Base-by-base conservation (phyloP, 2,329 filamentous ascomycete species). In the Helicocarpus griseus region DNA sequence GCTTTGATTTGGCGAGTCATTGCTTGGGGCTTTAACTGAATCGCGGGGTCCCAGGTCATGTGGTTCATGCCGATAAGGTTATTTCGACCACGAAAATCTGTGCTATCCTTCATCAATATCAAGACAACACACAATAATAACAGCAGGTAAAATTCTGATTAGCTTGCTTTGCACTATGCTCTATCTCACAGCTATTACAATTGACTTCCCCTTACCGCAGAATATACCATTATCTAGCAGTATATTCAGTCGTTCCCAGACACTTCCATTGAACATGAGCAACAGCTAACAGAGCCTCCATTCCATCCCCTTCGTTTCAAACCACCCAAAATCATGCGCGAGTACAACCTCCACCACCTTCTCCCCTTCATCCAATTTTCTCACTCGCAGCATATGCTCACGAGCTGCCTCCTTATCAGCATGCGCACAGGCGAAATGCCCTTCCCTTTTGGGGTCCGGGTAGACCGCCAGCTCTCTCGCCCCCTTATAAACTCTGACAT, bases 281-380 rank as follows among this genome's bases (percentile, higher is more conserved):
- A n/a, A n/a, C n/a, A n/a, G n/a, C n/a, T n/a, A n/a, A n/a, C n/a
- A n/a, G n/a, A 21, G 21, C 40, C 26, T 43, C 40, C 40, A 43
- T 24, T 8, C 21, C 7, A 2, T 11, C 39, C 47, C 43, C 39
- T 45, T 29, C 33, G 14, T 21, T 17, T 53, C 28, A 29, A 45
- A 28, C 51, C 46, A 53, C 29, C 24, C 46, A 22, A 29, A 22
- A 47, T 53, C 51, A 31, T 49, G 51, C 14, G 51, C 40, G 24
- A 50, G 41, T 38, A 50, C 31, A 44, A 53, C 31, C 31, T 50
- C 51, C 17, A 53, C 51, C 31, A 21, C 22, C 24, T 38, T 44
- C 14, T 48, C 47, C 21, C 28, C 48, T 4, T 43, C 41, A 21
- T 24, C 43, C 19, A 50, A 43, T 40, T 41, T 29, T 22, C 47